Evolutionary conservation across 1,139 yeast genomes (phyloP).

Genomic region (Candida sojae): DNA sequence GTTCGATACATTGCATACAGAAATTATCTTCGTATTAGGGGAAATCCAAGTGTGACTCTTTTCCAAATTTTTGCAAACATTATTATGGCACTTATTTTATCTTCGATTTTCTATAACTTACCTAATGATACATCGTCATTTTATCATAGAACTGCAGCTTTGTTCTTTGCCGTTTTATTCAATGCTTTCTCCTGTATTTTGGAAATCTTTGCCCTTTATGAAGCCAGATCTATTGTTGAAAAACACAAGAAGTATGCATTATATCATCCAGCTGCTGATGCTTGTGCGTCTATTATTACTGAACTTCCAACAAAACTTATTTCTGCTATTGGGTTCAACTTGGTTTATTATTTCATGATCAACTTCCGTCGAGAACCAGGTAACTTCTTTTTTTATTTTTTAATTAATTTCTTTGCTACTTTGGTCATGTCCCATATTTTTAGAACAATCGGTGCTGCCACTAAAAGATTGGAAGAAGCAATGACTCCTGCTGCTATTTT

Average conservation of each 20-base stretch:
- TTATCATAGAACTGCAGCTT: conserved; percentile 56
- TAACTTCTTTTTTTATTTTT: conserved; percentile 56
- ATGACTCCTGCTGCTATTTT: conserved; percentile 62
- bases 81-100: conserved; percentile 66
- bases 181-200: conserved; percentile 60
- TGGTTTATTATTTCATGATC: conserved; percentile 60
- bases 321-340: conserved; percentile 45
- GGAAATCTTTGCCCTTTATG: conserved; percentile 58
- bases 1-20: conserved; percentile 59
- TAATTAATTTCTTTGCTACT: conserved; percentile 43
- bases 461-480: conserved; percentile 59
- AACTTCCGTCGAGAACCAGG: conserved; percentile 60
- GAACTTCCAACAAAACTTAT: conserved; percentile 57
- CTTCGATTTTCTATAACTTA: conserved; percentile 66
- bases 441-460: conserved; percentile 59
- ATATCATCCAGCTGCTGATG: conserved; percentile 67
- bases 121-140: conserved; percentile 51
- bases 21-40: conserved; percentile 61
- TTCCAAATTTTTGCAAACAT: conserved; percentile 63
- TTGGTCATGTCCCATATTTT: conserved; percentile 60
- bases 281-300: conserved; percentile 57
- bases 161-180: conserved; percentile 59
- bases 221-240: conserved; percentile 58
- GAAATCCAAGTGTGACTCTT: conserved; percentile 66
- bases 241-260: conserved; percentile 66